Base-by-base conservation (phyloP, 1,284 basidiomycete species). In the Ustilago nuda region DNA sequence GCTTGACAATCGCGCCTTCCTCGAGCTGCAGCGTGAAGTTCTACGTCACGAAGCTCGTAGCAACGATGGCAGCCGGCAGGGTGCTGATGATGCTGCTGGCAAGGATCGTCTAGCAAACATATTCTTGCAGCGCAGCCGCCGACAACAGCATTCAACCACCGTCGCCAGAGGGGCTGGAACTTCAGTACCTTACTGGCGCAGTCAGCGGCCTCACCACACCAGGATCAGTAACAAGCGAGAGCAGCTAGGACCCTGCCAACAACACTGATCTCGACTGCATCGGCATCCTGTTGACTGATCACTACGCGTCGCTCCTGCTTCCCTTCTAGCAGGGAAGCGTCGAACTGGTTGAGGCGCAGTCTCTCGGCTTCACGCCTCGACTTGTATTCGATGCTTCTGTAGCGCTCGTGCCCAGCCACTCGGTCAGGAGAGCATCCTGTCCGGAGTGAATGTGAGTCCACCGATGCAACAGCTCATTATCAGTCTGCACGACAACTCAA, bases 211-310 rank as follows among this genome's bases (percentile, higher is more conserved):
- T 71, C 12, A 78, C 80, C 45, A 81, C 82, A 5, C 82, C 81
- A 6, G 76, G 78, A 30, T 72, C 61, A 5, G 71, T 57, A 48
- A 82, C 72, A 19, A 59, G 50, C 12, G 82, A 84, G n/a, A 76
- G 76, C 50, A 81, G 78, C 62, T 85, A 81, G 56, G 83, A 85
- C 19, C 82, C 84, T 1, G 75, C 72, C 19, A 79, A 79, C 41
- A 78, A 82, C 53, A 78, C 80, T 15, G 80, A 84, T 30, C 73
- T 85, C 27, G 82, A 76, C n/a, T 75, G 36, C 36, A 37, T 37
- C 36, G 36, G 23, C 23, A 27, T 27, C 23, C 23, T 27, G 2
- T 27, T 27, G 23, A 27, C 23, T 27, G 23, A 27, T 27, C 23
- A 27, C 23, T 27, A 27, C 23, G 23, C 23, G 23, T 27, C 23